A percentile compares a stretch with the other conserved stretches of the same genome.
phyloP scores from a whole-genome alignment of 805 yeast genomes.

The Cyberlindnera xishuangbannaensis region DNA sequence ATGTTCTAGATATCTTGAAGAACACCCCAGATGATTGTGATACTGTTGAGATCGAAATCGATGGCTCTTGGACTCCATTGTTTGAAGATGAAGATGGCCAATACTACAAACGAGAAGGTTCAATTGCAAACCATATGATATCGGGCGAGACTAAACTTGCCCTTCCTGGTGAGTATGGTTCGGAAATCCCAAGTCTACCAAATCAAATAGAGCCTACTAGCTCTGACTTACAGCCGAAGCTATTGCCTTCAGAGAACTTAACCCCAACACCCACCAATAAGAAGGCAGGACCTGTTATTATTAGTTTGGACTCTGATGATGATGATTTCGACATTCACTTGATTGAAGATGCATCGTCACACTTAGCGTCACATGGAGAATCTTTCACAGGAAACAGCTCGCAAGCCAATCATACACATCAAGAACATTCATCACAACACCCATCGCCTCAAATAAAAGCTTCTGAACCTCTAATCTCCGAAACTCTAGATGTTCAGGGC shows the following conservation, averaged over 20 bases:
- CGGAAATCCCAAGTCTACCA: too few species aligned
- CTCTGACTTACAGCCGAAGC: background rate
- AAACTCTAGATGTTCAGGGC: too few species aligned
- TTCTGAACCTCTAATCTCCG: too few species aligned
- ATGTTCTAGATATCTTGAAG: slow-evolving; percentile 54
- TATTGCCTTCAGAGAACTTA: background rate
- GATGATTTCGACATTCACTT: slow-evolving; percentile 10
- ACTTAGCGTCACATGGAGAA: too few species aligned
- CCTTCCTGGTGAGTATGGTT: too few species aligned
- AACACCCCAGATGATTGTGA: slow-evolving; percentile 52
- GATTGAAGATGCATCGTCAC: too few species aligned
- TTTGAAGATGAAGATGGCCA: slow-evolving; percentile 22
- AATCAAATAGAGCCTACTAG: too few species aligned
- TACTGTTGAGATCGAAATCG: slow-evolving; percentile 56
- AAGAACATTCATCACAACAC: too few species aligned
- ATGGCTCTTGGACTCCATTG: slow-evolving; percentile 66
- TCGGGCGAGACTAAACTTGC: background rate
- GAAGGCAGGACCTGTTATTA: slow-evolving; percentile 9
- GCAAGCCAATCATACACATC: too few species aligned
- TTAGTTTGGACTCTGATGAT: slow-evolving; percentile 17
- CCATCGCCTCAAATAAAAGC: too few species aligned
- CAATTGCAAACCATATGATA: background rate
- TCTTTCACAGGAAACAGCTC: too few species aligned
- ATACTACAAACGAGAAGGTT: slow-evolving; percentile 5
- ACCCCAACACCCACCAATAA: background rate